Base-by-base conservation (phyloP, 2,329 filamentous ascomycete genomes). In the Penicillium nordicum region DNA sequence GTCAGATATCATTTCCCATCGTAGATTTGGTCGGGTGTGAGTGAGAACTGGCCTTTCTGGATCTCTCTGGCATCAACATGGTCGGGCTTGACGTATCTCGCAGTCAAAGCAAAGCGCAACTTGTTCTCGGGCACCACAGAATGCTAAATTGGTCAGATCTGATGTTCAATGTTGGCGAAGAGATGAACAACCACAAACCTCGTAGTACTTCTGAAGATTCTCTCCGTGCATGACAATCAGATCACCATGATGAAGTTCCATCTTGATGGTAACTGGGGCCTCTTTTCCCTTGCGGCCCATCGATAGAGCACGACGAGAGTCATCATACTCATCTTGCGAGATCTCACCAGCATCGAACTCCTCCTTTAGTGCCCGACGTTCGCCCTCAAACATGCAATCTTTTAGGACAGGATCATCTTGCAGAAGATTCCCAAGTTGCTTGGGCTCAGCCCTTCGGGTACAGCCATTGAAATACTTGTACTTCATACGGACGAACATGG, bases 141-240 rank as follows among this genome's bases (percentile, higher is more conserved):
- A 53, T 75, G 73, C 72, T 72, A 43, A 37, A 36, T 11, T 6
- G 16, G 48, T 64, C 21, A 63, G 58, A 2, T 14, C 6, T 21
- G 29, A 40, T 21, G 18, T 34, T 27, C 44, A 45, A 16, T n/a
- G 16, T 27, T 5, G 8, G 16, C 29, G 16, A 25, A 43, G 16
- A 21, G 16, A 2, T 8, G 10, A 32, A 30, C 3, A 36, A 12
- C 7, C 11, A 57, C 65, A 49, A 61, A 76, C 74, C 69, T 85
- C 82, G 37, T 79, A 82, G 59, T 79, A 84, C 60, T 77, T 78
- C 65, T 85, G 83, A 12, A 85, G 67, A 2, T 72, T 68, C 5
- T 73, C 74, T 0, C 83, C 83, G 62, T 83, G 78, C 83, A 85
- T 85, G 9, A 85, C 72, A 0, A 84, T 76, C 21, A 84, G 67